A percentile compares a stretch with the other conserved stretches of the same genome.
Conservation (phyloP, 108 stramenopile genomes). For the Pseudonitzschia multiseries region DNA sequence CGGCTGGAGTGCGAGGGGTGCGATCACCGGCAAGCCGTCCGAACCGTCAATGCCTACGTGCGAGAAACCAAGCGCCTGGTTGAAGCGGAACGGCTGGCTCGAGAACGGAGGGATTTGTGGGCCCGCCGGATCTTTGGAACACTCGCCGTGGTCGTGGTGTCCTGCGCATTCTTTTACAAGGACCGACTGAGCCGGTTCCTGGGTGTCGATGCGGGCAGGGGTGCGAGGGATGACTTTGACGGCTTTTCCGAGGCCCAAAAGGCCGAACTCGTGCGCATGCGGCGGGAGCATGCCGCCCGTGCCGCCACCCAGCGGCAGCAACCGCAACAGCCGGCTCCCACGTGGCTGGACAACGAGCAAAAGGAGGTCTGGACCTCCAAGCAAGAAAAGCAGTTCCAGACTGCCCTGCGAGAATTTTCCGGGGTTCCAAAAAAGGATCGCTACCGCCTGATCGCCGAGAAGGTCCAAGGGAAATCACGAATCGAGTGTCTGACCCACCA, state of each 20-base stretch:
- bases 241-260: neutral
- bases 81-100: neutral
- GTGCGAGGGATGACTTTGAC: neutral
- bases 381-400: constrained; percentile 25
- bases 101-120: neutral
- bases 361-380: constrained; percentile 23
- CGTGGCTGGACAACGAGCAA: constrained; percentile 29
- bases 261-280: neutral
- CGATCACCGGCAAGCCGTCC: constrained; percentile 10
- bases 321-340: neutral
- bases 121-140: neutral
- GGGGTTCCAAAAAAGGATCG: constrained; percentile 25
- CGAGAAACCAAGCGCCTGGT: neutral
- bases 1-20: constrained; percentile 18
- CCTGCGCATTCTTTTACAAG: neutral
- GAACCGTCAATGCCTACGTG: constrained; percentile 11
- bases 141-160: neutral
- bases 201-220: neutral
- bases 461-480: constrained; percentile 20
- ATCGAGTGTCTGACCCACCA: constrained; percentile 22
- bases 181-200: neutral
- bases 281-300: neutral
- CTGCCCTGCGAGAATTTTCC: neutral
- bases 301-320: neutral
- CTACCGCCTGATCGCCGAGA: constrained; percentile 20